phyloP scores from a whole-genome alignment of 371 early-diverging fungal genomes.

The Choanephora cucurbitarum region DNA sequence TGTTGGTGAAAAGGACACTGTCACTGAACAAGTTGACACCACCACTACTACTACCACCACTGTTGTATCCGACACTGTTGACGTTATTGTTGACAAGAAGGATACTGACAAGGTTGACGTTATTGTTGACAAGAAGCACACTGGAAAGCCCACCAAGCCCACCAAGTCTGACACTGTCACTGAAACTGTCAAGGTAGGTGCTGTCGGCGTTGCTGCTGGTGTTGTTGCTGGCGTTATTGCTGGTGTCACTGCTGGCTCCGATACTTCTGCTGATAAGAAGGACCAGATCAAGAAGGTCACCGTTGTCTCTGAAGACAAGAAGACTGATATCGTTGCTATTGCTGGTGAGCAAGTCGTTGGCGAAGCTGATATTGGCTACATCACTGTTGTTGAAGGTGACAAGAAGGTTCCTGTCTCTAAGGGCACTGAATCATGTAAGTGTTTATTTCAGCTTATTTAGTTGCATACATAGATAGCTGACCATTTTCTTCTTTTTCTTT shows the following conservation, averaged over 20 bases:
- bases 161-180: not conserved
- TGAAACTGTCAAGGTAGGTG: slow-evolving; percentile 5
- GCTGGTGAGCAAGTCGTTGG: not conserved
- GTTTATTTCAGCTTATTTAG: too few relatives aligned
- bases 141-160: slow-evolving; percentile 3
- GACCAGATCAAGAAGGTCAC: not conserved
- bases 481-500: not conserved
- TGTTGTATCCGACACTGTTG: slow-evolving; percentile 2
- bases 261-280: not conserved
- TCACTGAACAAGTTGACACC: slow-evolving; percentile 12
- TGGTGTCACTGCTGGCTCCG: slow-evolving; percentile 1
- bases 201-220: not conserved
- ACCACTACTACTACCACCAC: slow-evolving; percentile 3
- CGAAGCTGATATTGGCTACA: not conserved
- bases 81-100: not conserved
- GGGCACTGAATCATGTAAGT: slow-evolving; percentile 5
- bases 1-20: slow-evolving; percentile 10
- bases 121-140: not conserved
- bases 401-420: slow-evolving; percentile 53
- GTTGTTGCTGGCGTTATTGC: slow-evolving; percentile 1
- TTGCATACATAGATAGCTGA: not conserved
- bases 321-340: not conserved
- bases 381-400: slow-evolving; percentile 49
- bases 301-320: not conserved
- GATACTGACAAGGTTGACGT: not conserved